Evolutionary conservation across 768 basidiomycete species (phyloP), one percentile per base, ranked within the genome.

Genomic region (Xerocomellus dryophilus): DNA sequence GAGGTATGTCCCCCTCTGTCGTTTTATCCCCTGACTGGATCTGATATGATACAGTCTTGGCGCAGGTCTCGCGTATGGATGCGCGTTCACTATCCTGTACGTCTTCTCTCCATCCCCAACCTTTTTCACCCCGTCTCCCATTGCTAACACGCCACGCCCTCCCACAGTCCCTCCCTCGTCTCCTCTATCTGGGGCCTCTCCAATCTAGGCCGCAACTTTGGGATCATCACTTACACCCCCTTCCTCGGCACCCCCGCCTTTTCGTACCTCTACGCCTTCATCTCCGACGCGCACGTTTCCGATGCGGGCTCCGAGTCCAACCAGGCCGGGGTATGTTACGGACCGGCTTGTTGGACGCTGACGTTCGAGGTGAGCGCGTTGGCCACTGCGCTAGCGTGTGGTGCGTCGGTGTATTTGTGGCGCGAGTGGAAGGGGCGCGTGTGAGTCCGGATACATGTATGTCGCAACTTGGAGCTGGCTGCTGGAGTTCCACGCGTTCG

Each of bases 161-260:
- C n/a, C 2, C 31, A 23, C 44, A 68, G 61, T 12, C 89, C 90
- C 2, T 83, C 86, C 49, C 77, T 93, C 27, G 71, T 90, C 5
- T 81, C 84, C 3, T 76, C 85, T 1, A 75, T 87, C 21, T 93
- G 88, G 87, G 90, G 90, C 12, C 66, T 78, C 25, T 63, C 75
- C n/a, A 79, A 88, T 56, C 72, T 85, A 5, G 90, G 83, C 9
- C 81, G 90, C 52, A 93, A 93, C 67, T 92, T 82, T 54, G 88
- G 89, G 23, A 68, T 89, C 35, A 63, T 90, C 51, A 82, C 85
- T 44, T 90, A 88, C 60, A 83, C 89, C 0, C 85, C 88, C 5
- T 87, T 91, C 67, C 67, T 83, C 23, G 90, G 88, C 6, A 90
- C 88, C 0, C 81, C 88, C 2, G 34, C 82, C 0, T 91, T 90